Evolutionary conservation across 1,284 basidiomycete genomes (phyloP).

Genomic region (Abortiporus biennis): DNA sequence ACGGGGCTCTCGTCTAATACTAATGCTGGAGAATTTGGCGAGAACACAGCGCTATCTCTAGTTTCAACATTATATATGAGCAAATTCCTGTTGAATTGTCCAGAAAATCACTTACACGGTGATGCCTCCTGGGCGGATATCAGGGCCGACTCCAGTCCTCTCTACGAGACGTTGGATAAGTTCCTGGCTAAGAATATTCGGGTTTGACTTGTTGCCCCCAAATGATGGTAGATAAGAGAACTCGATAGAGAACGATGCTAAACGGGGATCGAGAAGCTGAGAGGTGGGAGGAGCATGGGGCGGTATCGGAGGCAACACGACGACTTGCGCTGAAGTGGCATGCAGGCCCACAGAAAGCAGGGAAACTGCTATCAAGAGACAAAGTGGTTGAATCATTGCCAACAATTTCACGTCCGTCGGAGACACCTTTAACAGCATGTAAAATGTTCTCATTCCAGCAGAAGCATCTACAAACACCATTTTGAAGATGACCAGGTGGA

Average conservation of each 20-base stretch:
- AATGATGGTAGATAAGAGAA: slow-evolving; percentile 26
- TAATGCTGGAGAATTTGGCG: slow-evolving; percentile 21
- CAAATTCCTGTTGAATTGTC: not conserved
- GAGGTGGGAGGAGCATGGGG: slow-evolving; percentile 19
- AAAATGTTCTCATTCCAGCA: too few species aligned
- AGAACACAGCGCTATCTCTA: slow-evolving; percentile 28
- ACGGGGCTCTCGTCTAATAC: slow-evolving; percentile 23
- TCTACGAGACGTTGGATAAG: slow-evolving; percentile 27
- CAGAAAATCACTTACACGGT: slow-evolving; percentile 19
- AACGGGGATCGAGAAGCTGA: slow-evolving; percentile 23
- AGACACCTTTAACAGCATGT: too few species aligned
- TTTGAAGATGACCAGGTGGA: too few species aligned
- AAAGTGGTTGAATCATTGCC: too few species aligned
- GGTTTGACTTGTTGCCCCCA: slow-evolving; percentile 25
- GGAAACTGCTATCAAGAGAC: too few species aligned
- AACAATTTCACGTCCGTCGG: too few species aligned
- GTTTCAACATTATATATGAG: not conserved
- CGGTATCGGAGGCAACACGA: slow-evolving; percentile 12
- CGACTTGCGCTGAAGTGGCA: too few species aligned
- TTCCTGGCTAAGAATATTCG: slow-evolving; percentile 25
- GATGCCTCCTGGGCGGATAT: slow-evolving; percentile 29
- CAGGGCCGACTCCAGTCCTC: slow-evolving; percentile 26
- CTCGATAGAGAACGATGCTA: slow-evolving; percentile 30
- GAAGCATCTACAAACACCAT: too few species aligned
- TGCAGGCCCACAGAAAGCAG: too few species aligned